Conservation (phyloP, 768 basidiomycete genomes). For the Phylloporus sp. region DNA sequence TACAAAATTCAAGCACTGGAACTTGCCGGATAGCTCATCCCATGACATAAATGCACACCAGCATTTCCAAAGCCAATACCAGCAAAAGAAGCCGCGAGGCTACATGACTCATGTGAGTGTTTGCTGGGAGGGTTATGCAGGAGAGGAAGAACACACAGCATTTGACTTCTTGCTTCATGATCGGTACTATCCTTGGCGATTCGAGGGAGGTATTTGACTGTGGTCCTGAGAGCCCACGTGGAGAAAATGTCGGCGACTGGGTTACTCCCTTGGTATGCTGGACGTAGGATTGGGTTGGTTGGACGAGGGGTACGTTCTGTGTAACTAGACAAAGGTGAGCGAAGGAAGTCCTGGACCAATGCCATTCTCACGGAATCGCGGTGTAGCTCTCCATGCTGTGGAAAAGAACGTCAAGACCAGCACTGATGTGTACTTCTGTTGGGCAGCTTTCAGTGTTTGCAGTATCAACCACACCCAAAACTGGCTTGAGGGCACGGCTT, state of each 20-base stretch:
- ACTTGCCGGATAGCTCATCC: conserved; percentile 82
- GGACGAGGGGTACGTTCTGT: conserved; percentile 88
- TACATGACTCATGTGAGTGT: conserved; percentile 26
- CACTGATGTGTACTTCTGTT: conserved; percentile 86
- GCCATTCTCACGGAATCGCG: conserved; percentile 71
- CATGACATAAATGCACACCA: conserved; percentile 87
- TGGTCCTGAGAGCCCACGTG: conserved; percentile 86
- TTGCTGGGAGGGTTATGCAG: not conserved
- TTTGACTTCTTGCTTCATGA: conserved; percentile 79
- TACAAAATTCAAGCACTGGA: not conserved
- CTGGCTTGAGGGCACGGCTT: conserved; percentile 84
- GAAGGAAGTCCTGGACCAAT: not conserved
- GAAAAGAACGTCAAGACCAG: conserved; percentile 95
- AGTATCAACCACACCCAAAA: conserved; percentile 84
- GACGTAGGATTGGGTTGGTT: conserved; percentile 82
- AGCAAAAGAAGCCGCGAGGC: conserved; percentile 89
- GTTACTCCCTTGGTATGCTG: conserved; percentile 92
- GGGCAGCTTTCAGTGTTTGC: conserved; percentile 90
- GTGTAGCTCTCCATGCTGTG: conserved; percentile 95
- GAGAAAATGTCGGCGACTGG: conserved; percentile 96
- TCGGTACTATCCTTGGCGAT: conserved; percentile 78
- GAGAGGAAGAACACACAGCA: conserved; percentile 60
- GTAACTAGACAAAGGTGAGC: conserved; percentile 50
- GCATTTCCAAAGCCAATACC: conserved; percentile 96
- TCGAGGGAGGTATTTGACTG: conserved; percentile 84